These are phyloP conservation scores for Alectoria sarmentosa DNA, from an alignment of 495 filamentous ascomycete genomes.

Conservation along the genomic window DNA sequence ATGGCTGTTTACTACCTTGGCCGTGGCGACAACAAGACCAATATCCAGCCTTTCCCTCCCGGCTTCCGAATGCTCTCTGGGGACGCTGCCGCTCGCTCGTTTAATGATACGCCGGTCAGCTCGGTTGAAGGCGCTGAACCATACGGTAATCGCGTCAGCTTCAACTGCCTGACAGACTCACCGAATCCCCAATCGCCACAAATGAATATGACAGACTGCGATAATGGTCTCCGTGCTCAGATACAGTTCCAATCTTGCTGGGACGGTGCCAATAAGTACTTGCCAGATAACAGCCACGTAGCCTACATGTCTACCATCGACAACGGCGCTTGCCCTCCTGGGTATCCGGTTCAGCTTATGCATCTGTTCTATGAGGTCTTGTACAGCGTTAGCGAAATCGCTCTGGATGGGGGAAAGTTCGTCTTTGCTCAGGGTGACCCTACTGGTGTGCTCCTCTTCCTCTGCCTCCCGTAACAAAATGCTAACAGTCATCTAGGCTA, in stretches of 20 bases:
- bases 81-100: slow-evolving; percentile 31
- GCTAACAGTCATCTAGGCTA: slow-evolving; percentile 32
- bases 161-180: slow-evolving; percentile 29
- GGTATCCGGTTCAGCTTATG: slow-evolving; percentile 34
- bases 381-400: slow-evolving; percentile 26
- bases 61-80: slow-evolving; percentile 42
- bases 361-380: slow-evolving; percentile 40
- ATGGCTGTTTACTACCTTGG: slow-evolving; percentile 40
- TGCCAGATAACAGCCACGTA: slow-evolving; percentile 38
- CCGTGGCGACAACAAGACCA: slow-evolving; percentile 32
- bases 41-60: slow-evolving; percentile 36
- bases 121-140: slow-evolving; percentile 28
- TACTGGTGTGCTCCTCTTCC: slow-evolving; percentile 26
- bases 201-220: slow-evolving; percentile 25
- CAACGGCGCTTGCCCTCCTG: slow-evolving; percentile 35
- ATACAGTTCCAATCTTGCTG: slow-evolving; percentile 41
- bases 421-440: slow-evolving; percentile 36
- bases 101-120: slow-evolving; percentile 29
- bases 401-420: slow-evolving; percentile 23
- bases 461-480: neutral
- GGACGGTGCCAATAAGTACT: slow-evolving; percentile 29
- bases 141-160: slow-evolving; percentile 36
- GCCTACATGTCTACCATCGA: slow-evolving; percentile 33
- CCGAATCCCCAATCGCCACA: slow-evolving; percentile 19
- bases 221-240: slow-evolving; percentile 35